Conservation (phyloP, 2,329 filamentous ascomycete species). For the Orbilia javanica region DNA sequence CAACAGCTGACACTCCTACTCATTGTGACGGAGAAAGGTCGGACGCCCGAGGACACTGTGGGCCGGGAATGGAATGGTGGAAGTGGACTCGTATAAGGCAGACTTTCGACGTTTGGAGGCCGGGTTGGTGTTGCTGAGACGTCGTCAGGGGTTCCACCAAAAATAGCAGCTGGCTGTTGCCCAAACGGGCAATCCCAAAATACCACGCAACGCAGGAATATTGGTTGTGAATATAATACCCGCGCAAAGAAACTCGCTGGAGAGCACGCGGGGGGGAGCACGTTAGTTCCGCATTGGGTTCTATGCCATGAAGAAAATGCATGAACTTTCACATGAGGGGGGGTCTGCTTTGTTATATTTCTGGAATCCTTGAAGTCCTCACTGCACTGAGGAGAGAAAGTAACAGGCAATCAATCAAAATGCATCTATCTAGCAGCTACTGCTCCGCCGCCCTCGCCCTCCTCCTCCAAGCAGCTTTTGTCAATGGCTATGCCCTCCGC, state of each 20-base stretch:
- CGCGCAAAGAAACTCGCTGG: background rate
- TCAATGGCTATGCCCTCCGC: constrained; percentile 11
- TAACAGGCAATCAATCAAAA: too few relatives aligned
- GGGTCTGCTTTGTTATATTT: too few relatives aligned
- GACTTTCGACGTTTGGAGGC: constrained; percentile 31
- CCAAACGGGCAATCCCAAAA: constrained; percentile 7
- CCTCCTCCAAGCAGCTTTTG: background rate
- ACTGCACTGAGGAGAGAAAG: too few relatives aligned
- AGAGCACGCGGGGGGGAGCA: too few relatives aligned
- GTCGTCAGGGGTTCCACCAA: constrained; percentile 44
- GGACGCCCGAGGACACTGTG: constrained; percentile 2
- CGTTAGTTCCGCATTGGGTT: constrained; percentile 4
- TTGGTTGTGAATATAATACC: background rate
- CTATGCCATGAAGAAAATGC: background rate
- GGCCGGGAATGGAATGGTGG: constrained; percentile 19
- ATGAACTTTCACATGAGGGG: background rate
- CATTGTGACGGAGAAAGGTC: constrained; percentile 46
- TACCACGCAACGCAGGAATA: constrained; percentile 28
- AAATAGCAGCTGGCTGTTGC: constrained; percentile 33
- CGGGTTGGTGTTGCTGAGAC: constrained; percentile 36
- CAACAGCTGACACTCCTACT: constrained; percentile 37
- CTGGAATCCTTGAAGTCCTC: background rate
- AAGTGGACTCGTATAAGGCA: constrained; percentile 21
- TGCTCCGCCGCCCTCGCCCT: background rate
- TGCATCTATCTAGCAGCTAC: background rate